Evolutionary conservation across 768 basidiomycete genomes (phyloP), one percentile per base, ranked within the genome.

Genomic region (Heimioporus sp.): DNA sequence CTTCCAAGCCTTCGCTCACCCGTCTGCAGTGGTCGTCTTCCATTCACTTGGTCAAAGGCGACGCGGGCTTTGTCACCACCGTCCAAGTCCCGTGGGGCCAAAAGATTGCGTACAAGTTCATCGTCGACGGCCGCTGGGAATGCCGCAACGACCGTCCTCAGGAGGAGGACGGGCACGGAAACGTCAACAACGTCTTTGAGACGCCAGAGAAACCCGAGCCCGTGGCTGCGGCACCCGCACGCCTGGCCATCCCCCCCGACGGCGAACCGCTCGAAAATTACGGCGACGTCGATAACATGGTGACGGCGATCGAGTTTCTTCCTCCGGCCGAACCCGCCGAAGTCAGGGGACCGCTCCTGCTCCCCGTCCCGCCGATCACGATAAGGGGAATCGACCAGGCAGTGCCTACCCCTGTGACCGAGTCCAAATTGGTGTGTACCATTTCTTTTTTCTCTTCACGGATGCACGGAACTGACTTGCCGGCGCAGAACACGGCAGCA

Each of bases 71-170:
- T 67, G 71, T 74, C 48, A 81, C 76, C 19, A 73, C 68, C 5
- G 71, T 80, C 20, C 63, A 69, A 44, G 72, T 90, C 30, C 84
- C 86, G 1, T 89, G 80, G 80, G 80, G 74, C 43, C 64, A 79
- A 45, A 85, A 81, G 60, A 71, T 88, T 51, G 61, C 72, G 8
- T 92, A 87, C 80, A 92, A 92, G 69, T 92, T 82, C 64, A 73
- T 91, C 64, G 88, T 92, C 48, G 90, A 92, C 64, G 85, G 83
- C 34, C 60, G 68, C 53, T 92, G 87, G 89, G 59, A 72, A 43
- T 74, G 76, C 43, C 74, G 76, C 43, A 74, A 77, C 34, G 75
- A 76, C 53, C 75, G 76, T 51, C 82, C 84, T 7, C 81, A 80
- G 47, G 86, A 88, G 67, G 63, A 69, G 1, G 88, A 91, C 60